Base-by-base conservation (phyloP, 352 stramenopile genomes). In the Globisporangium canariense region DNA sequence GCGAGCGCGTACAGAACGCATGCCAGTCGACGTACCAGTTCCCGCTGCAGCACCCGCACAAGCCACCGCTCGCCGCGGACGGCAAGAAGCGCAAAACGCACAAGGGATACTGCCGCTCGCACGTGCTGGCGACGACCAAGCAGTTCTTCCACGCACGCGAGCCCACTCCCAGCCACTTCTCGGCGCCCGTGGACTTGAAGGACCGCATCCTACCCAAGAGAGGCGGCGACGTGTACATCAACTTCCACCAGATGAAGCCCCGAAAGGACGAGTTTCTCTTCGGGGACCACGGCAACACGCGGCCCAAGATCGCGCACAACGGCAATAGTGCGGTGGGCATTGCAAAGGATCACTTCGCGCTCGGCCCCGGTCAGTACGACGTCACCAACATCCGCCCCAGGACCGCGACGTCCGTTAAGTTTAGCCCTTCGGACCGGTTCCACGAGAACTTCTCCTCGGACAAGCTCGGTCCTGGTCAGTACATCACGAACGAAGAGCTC, bases 351-450 rank as follows among this genome's bases (percentile, higher is more conserved):
- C 77, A 85, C 56, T 86, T 82, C 36, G 75, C 75, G 9, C 69
- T 88, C 14, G 80, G 80, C 1, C 80, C 80, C 13, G 78, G 80
- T 0, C 80, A 89, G 61, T 89, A 89, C 63, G 73, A 89, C 40
- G 59, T 81, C 20, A 30, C 51, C 2, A 71, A 68, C 1, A 64
- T 70, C 32, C 70, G 63, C 10, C 64, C 62, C 14, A 63, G 62
- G 28, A 75, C 67, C 18, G 68, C 67, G 6, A 67, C 62, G 1
- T 74, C 70, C 14, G 67, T 79, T 34, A 88, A 88, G 58, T 89
- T 89, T 69, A 88, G 76, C 54, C 75, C 78, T 0, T 82, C 76
- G 10, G 80, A 89, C 57, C 62, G 80, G 2, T 89, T 89, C 62
- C 76, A 71, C 58, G 80, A 88, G 32, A 62, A 78, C 43, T 76